These are phyloP conservation scores for Populus ilicifolia DNA, from an alignment of 345 rosid species.

Conservation along the genomic window DNA sequence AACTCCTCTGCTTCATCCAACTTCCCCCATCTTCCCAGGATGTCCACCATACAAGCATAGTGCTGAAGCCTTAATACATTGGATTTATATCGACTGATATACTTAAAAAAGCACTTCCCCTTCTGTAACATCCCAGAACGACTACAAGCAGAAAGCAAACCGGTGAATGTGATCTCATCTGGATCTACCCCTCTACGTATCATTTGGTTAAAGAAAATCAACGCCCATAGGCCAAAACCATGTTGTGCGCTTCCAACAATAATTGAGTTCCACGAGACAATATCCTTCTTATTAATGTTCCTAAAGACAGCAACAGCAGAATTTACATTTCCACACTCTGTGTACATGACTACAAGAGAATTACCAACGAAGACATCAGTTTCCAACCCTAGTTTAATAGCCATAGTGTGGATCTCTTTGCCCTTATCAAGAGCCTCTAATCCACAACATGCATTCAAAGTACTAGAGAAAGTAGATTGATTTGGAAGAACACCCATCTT, in stretches of 20 bases:
- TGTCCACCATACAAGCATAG: slow-evolving; percentile 69
- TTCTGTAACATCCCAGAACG: slow-evolving; percentile 61
- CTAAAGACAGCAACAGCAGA: slow-evolving; percentile 47
- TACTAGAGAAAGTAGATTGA: slow-evolving; percentile 67
- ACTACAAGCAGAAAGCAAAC: slow-evolving; percentile 77
- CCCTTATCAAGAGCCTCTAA: slow-evolving; percentile 64
- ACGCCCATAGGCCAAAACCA: slow-evolving; percentile 50
- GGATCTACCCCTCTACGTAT: slow-evolving; percentile 47
- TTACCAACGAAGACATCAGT: slow-evolving; percentile 58
- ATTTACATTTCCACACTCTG: slow-evolving; percentile 45
- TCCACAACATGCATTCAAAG: slow-evolving; percentile 58
- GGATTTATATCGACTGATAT: slow-evolving; percentile 34
- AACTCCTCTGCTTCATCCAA: slow-evolving; percentile 63
- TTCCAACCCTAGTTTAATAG: slow-evolving; percentile 51
- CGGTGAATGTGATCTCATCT: slow-evolving; percentile 74
- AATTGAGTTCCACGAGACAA: slow-evolving; percentile 68
- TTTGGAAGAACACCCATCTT: slow-evolving; percentile 48
- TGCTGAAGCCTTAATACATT: slow-evolving; percentile 45
- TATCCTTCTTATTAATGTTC: slow-evolving; percentile 38
- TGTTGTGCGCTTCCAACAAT: slow-evolving; percentile 67
- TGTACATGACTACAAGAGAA: slow-evolving; percentile 59
- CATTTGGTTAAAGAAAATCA: slow-evolving; percentile 53
- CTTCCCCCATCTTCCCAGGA: slow-evolving; percentile 62
- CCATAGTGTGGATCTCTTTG: slow-evolving; percentile 52
- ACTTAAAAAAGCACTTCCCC: slow-evolving; percentile 52